Evolutionary conservation across 1,284 basidiomycete genomes (phyloP), one percentile per base, ranked within the genome.

Genomic region (Boletus nobilissimus): DNA sequence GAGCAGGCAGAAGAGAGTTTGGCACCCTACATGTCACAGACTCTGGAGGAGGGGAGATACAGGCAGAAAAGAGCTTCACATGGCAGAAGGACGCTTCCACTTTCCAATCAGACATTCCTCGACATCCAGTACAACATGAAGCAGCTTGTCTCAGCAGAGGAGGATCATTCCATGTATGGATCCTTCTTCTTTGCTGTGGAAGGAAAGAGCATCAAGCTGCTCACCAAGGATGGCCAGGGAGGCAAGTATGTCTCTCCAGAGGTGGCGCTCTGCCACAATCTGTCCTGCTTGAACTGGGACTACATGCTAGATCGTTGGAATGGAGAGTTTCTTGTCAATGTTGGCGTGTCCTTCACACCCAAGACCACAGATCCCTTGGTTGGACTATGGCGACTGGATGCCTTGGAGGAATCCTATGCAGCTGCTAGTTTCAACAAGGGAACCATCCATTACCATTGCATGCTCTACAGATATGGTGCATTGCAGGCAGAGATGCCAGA

Each of bases 101-200:
- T 46, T 22, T 46, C 43, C 43, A 46, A 46, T 13, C 51, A 54
- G 51, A 26, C 14, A 8, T n/a, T 60, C n/a, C 29, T 60, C 14
- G 32, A 60, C 5, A 32, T 63, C 34, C 36, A 63, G 32, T 19
- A 32, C 57, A 18, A 36, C 14, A 82, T 82, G 72, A 24, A 24
- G 2, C 9, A 70, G 0, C 18, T 75, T 0, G 74, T 78, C 2
- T 1, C 4, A 2, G 65, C 76, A 3, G 2, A 75, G 0, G 36
- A 48, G 1, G 6, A 51, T 11, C 18, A 22, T 5, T 57, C 64
- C 16, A 76, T 76, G 29, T 82, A 69, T 81, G 79, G 81, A 0
- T 83, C 75, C 3, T 83, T 83, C 11, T 83, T 82, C 36, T 83
- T 83, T 34, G 70, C 68, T 0, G 22, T 82, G 0, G 63, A 83